Percentiles rank a stretch among this genome's conserved stretches.
Evolutionary conservation across 257 asterid genomes (phyloP).

Genomic region (Jacaranda mimosifolia): DNA sequence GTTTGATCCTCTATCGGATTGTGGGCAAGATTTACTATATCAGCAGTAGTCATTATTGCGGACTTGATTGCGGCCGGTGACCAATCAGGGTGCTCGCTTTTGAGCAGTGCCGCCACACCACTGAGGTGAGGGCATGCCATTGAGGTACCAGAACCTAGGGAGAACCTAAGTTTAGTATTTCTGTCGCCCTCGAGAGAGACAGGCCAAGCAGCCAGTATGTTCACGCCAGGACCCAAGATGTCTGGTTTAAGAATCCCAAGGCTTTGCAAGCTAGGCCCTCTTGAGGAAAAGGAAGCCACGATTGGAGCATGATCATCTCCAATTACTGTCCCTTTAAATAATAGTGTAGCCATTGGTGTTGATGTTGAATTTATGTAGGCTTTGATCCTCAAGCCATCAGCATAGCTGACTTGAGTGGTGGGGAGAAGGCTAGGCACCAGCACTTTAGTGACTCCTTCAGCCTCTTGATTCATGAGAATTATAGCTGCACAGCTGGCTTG

Average conservation of each 20-base stretch:
- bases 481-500: slow-evolving; percentile 46
- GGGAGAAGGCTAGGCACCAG: slow-evolving; percentile 26
- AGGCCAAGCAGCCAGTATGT: slow-evolving; percentile 43
- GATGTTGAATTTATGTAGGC: slow-evolving; percentile 42
- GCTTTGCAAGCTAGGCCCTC: too few relatives aligned
- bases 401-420: slow-evolving; percentile 22
- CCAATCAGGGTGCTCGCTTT: slow-evolving; percentile 43
- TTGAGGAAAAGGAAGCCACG: slow-evolving; percentile 23
- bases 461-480: slow-evolving; percentile 39
- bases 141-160: slow-evolving; percentile 32
- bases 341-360: slow-evolving; percentile 37
- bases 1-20: slow-evolving; percentile 36
- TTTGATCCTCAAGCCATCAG: slow-evolving; percentile 27
- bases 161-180: background rate
- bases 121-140: slow-evolving; percentile 50
- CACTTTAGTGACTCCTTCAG: background rate
- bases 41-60: slow-evolving; percentile 48
- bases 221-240: slow-evolving; percentile 28
- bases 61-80: slow-evolving; percentile 48
- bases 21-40: slow-evolving; percentile 18
- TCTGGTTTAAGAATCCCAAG: too few relatives aligned
- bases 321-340: slow-evolving; percentile 33
- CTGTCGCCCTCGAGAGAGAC: slow-evolving; percentile 14
- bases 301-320: slow-evolving; percentile 30
- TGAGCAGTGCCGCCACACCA: slow-evolving; percentile 44